Evolutionary conservation across 2,329 filamentous ascomycete genomes (phyloP), one percentile per base, ranked within the genome.

Genomic region (Epichloe elymi): DNA sequence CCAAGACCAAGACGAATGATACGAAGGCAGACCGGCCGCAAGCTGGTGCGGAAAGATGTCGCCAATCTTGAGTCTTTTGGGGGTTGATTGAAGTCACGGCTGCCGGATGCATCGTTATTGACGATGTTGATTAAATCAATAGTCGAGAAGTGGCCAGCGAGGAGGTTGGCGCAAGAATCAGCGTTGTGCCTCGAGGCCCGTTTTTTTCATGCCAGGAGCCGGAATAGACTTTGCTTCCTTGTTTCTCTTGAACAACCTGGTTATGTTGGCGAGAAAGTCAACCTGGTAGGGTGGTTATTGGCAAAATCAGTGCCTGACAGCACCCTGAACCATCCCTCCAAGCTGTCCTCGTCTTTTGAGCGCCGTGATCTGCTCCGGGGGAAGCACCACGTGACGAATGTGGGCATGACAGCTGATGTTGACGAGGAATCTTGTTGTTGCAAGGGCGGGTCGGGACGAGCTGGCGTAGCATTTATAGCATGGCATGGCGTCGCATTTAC

Each of bases 371-470:
- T 23, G 20, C 20, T 23, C 20, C 20, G 20, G 5, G 20, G 5
- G 20, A 5, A 23, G 20, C 20, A 23, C 20, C 20, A n/a, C 20
- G 40, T 49, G 48, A 49, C 48, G 40, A 49, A n/a, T 39, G 39
- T 38, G 40, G 48, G 48, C 49, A 46, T 46, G 37, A 43, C 49
- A 47, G 49, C 23, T 51, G 37, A 47, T 42, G 38, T 39, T 23
- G 15, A 42, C n/a, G 30, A 30, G 44, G 49, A 47, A 47, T 46
- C 49, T 47, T 23, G 37, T 50, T 10, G 33, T 41, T 12, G 49
- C 26, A 23, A 26, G 49, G 42, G 36, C 49, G 37, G 37, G 44
- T 23, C 44, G 44, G 43, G 19, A 46, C 23, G 42, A 33, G 33
- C 15, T 39, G 37, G 41, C 43, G 49, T 44, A 26, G 23, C 23